Evolutionary conservation across 1,139 yeast genomes (phyloP), one percentile per base, ranked within the genome.

Genomic region (Debaryomyces fabryi): DNA sequence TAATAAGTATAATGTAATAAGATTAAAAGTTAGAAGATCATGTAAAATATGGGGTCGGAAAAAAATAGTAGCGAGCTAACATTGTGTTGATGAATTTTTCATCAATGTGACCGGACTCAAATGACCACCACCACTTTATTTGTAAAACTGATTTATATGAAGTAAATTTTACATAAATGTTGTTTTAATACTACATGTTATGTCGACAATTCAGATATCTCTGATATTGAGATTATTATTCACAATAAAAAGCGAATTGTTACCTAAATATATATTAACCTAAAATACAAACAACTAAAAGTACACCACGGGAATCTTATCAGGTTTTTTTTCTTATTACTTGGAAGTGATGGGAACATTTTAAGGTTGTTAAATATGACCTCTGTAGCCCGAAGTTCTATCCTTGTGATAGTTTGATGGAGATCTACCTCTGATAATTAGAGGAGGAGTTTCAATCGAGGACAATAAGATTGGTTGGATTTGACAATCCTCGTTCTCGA

Each of bases 351-450:
- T 13, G n/a, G 18, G 20, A 8, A 20, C 25, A 40, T 36, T 7
- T 4, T 10, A 30, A 27, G 7, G 43, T 36, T 30, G 42, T 10
- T 41, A 46, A 9, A 57, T 42, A 41, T 62, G 63, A 20, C 64
- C 62, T 50, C 76, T 64, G 54, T 71, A 72, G 13, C 76, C 76
- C 20, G 72, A 64, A 13, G 76, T 71, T 53, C 71, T 63, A 49
- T 72, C 76, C 53, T 68, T 70, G 46, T 72, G 78, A 55, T 84
- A 85, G 58, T 81, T 83, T 1, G 88, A 80, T 5, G 89, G 88
- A 6, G 88, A 82, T 57, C 89, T 71, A 1, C 90, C 90, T 53
- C 89, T 71, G 30, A 85, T 79, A n/a, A 81, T 72, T 54, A 85
- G 70, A 1, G 86, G 84, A 0, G 88, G 88, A 0, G 88, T 83